Evolutionary conservation across 2,329 filamentous ascomycete genomes (phyloP).

Genomic region (Pseudogymnoascus sp.): DNA sequence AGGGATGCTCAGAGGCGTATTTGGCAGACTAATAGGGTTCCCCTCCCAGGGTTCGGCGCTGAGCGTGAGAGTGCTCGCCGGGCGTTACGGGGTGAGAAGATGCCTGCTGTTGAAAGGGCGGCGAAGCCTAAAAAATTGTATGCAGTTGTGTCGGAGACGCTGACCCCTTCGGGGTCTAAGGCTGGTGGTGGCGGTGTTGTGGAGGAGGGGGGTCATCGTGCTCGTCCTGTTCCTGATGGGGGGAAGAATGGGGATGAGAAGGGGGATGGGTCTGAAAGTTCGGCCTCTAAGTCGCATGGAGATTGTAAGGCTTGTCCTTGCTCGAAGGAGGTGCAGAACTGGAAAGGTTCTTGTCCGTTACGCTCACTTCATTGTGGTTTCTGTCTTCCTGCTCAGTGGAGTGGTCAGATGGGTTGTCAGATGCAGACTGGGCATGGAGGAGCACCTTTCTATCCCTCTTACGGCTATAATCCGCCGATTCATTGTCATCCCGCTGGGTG

Average conservation of each 20-base stretch:
- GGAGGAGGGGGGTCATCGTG: background rate
- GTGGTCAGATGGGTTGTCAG: background rate
- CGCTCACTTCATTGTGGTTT: too few species aligned
- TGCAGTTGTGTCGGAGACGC: background rate
- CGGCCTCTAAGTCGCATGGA: background rate
- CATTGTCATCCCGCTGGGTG: background rate
- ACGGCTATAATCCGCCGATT: background rate
- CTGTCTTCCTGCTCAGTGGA: background rate
- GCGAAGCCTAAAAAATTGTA: background rate
- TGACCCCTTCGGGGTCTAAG: background rate
- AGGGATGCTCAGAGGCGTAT: background rate
- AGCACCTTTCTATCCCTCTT: background rate
- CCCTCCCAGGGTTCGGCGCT: background rate
- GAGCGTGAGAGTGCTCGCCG: background rate
- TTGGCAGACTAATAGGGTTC: background rate
- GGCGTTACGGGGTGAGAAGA: background rate
- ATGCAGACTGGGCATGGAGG: background rate
- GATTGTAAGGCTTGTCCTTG: too few species aligned
- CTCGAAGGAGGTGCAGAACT: background rate
- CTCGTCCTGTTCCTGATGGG: background rate
- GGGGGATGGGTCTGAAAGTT: background rate
- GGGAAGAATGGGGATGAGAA: background rate
- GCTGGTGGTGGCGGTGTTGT: background rate
- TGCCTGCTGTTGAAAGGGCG: background rate
- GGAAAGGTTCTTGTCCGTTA: background rate